Conservation (phyloP, 306 rosid genomes). For the Cucurbita pepo region DNA sequence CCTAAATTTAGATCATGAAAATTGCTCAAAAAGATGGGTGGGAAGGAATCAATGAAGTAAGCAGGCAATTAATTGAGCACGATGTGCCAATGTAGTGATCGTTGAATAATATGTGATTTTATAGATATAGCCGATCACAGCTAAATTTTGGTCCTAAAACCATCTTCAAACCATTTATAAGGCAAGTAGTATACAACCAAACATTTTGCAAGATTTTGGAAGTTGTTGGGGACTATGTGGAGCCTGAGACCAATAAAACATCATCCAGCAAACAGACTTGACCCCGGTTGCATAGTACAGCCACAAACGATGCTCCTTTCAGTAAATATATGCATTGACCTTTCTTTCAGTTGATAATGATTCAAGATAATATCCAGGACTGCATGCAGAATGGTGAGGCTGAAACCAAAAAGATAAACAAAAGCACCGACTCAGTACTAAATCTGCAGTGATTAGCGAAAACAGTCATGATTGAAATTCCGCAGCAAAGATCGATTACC, state of each 20-base stretch:
- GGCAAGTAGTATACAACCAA: neutral
- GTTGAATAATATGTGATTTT: neutral
- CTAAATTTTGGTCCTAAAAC: neutral
- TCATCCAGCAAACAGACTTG: neutral
- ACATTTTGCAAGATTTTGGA: neutral
- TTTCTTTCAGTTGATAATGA: neutral
- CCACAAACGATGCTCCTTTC: neutral
- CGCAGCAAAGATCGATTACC: neutral
- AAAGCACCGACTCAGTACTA: neutral
- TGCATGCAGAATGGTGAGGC: neutral
- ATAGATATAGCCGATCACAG: neutral
- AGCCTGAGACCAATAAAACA: neutral
- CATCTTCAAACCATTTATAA: neutral
- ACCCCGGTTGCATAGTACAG: neutral
- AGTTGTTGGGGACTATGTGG: neutral
- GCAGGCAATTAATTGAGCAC: neutral
- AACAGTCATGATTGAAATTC: neutral
- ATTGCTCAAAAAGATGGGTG: neutral
- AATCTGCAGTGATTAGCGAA: neutral
- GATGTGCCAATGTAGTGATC: neutral
- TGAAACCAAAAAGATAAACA: neutral
- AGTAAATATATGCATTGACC: neutral
- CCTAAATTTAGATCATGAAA: neutral
- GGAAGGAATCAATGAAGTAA: neutral
- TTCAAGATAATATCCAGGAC: neutral